Percentiles rank a stretch among this genome's conserved stretches.
These are phyloP conservation scores for Chlorella sp. DNA, from an alignment of 139 green algal genomes.

Conservation along the genomic window DNA sequence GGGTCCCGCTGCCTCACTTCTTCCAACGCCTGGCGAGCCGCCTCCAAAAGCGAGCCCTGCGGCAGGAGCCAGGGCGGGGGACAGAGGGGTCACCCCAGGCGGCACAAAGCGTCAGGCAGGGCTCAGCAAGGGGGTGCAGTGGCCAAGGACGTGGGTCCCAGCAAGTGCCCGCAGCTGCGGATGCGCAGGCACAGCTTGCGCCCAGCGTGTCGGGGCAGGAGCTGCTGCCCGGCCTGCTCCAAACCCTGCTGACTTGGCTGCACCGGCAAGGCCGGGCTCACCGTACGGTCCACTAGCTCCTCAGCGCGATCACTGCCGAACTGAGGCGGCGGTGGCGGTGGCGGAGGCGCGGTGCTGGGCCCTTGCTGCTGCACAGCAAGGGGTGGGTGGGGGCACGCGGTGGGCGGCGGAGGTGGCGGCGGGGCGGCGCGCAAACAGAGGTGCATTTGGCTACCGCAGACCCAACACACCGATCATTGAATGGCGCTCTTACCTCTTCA, in stretches of 20 bases:
- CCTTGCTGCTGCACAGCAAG: not conserved
- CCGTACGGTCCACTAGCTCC: slow-evolving; percentile 58
- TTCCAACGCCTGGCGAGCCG: slow-evolving; percentile 55
- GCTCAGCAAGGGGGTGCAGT: not conserved
- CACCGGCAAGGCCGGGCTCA: not conserved
- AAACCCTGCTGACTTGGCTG: not conserved
- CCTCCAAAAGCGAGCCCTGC: slow-evolving; percentile 55
- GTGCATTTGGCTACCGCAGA: not conserved
- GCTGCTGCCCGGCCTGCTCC: not conserved
- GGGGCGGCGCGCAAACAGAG: not conserved
- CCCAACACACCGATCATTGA: not conserved
- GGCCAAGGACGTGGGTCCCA: not conserved
- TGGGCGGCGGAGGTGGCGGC: not conserved
- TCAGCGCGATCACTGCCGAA: slow-evolving; percentile 28
- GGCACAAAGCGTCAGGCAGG: not conserved
- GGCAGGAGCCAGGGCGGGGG: too few relatives aligned
- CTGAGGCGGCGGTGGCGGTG: not conserved
- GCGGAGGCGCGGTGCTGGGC: not conserved
- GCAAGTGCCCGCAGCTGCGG: not conserved
- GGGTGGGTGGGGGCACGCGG: not conserved
- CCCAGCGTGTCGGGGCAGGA: not conserved
- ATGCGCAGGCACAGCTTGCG: not conserved
- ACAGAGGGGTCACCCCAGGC: not conserved
- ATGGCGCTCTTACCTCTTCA: not conserved
- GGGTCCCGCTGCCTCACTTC: slow-evolving; percentile 39